Conservation (phyloP, 1,284 basidiomycete species). For the Microbotryum silenes-acaulis region DNA sequence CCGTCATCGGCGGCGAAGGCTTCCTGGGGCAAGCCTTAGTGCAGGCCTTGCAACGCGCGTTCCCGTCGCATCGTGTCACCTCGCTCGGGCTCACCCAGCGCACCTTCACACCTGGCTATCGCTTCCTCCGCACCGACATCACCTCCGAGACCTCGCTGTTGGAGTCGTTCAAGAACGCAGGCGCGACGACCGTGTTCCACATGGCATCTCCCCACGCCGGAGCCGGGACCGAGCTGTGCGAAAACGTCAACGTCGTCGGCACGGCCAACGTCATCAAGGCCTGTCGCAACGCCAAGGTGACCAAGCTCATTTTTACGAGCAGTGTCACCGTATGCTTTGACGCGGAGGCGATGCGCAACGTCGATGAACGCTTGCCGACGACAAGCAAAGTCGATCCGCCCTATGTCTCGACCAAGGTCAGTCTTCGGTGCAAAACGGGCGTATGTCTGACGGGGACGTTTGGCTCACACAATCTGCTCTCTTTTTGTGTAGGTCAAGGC, state of each 20-base stretch:
- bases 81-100: conserved; percentile 55
- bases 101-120: conserved; percentile 55
- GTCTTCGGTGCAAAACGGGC: background rate
- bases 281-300: conserved; percentile 58
- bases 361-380: conserved; percentile 77
- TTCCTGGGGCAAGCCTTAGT: conserved; percentile 88
- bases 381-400: conserved; percentile 44
- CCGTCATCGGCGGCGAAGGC: conserved; percentile 41
- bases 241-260: conserved; percentile 88
- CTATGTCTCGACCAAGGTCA: conserved; percentile 58
- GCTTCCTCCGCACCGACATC: conserved; percentile 53
- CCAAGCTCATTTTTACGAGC: conserved; percentile 89
- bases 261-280: conserved; percentile 77
- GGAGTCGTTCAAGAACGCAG: conserved; percentile 63
- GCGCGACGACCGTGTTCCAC: conserved; percentile 83
- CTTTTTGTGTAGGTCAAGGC: conserved; percentile 54
- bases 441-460: background rate
- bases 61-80: conserved; percentile 61
- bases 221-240: conserved; percentile 63
- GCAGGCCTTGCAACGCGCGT: conserved; percentile 63
- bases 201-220: conserved; percentile 76
- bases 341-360: conserved; percentile 70
- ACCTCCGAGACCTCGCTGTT: conserved; percentile 63
- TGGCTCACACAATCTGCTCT: background rate
- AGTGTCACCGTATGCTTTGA: conserved; percentile 89